These are phyloP conservation scores for Kodamaea nitidulidarum DNA, from an alignment of 805 yeast genomes.

Conservation along the genomic window DNA sequence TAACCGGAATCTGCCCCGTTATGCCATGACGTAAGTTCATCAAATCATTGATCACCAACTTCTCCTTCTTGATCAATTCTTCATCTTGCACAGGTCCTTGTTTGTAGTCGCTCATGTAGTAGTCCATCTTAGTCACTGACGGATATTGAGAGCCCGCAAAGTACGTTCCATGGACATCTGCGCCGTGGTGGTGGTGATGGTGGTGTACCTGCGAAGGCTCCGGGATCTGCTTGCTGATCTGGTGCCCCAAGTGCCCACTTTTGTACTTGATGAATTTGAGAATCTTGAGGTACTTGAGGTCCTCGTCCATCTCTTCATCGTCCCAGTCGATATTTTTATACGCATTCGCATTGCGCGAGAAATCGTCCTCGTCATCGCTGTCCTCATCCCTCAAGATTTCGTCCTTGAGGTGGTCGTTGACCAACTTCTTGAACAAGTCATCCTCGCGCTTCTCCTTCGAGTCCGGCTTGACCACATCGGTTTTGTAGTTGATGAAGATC, in stretches of 20 bases:
- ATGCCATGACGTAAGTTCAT: slow-evolving; percentile 13
- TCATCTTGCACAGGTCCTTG: not conserved
- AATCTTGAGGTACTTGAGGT: slow-evolving; percentile 39
- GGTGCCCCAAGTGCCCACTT: slow-evolving; percentile 10
- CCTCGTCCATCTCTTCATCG: slow-evolving; percentile 46
- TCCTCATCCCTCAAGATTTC: slow-evolving; percentile 32
- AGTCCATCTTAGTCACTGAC: slow-evolving; percentile 13
- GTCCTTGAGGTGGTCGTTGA: slow-evolving; percentile 37
- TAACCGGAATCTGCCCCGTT: not conserved
- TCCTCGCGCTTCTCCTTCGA: slow-evolving; percentile 28
- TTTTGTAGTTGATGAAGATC: slow-evolving; percentile 37
- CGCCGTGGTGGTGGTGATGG: slow-evolving; percentile 5
- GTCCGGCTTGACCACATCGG: slow-evolving; percentile 18
- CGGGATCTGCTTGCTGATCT: slow-evolving; percentile 8
- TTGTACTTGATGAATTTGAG: slow-evolving; percentile 41
- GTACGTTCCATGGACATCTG: not conserved
- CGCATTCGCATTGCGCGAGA: slow-evolving; percentile 19
- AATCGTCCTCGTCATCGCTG: slow-evolving; percentile 26
- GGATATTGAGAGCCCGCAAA: slow-evolving; percentile 7
- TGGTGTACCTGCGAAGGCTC: slow-evolving; percentile 9
- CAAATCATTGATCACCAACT: slow-evolving; percentile 21
- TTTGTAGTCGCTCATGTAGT: slow-evolving; percentile 11
- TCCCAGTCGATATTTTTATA: slow-evolving; percentile 42
- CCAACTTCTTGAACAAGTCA: slow-evolving; percentile 32
- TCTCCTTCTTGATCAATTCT: slow-evolving; percentile 28